phyloP scores from a whole-genome alignment of 2,329 filamentous ascomycete genomes.

The Beauveria varroae region DNA sequence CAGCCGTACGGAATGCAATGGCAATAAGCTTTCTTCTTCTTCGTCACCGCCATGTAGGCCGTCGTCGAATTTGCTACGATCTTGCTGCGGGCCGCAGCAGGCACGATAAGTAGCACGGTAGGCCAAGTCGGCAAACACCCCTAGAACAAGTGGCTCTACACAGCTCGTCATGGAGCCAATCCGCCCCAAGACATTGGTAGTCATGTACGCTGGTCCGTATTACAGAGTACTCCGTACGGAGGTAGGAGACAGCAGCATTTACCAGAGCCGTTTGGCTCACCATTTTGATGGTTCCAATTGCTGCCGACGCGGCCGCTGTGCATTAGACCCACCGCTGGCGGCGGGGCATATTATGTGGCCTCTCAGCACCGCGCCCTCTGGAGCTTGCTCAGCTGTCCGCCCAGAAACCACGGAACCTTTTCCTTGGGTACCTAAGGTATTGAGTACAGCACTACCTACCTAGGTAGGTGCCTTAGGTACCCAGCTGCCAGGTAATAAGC shows the following conservation, averaged over 20 bases:
- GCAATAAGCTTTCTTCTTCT: neutral
- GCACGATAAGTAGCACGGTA: neutral
- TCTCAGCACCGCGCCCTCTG: neutral
- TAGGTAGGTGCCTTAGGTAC: neutral
- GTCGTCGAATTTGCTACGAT: neutral
- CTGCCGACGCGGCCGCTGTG: constrained; percentile 1
- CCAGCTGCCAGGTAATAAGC: neutral
- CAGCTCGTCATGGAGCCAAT: neutral
- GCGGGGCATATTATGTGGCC: constrained; percentile 4
- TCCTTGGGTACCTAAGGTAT: too few relatives aligned
- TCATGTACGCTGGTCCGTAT: neutral
- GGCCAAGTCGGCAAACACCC: neutral
- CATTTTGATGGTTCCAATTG: neutral
- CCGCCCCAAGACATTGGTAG: neutral
- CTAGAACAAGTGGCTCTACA: neutral
- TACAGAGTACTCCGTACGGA: neutral
- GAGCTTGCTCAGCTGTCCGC: neutral
- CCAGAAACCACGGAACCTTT: neutral
- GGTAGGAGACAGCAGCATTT: neutral
- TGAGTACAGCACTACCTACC: neutral
- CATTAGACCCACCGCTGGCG: constrained; percentile 7
- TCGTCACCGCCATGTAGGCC: constrained; percentile 2
- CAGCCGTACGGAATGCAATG: neutral
- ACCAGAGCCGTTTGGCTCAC: neutral
- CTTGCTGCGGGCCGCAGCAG: neutral